Percentiles rank a stretch among this genome's conserved stretches.
These are phyloP conservation scores for Dillenia suffruticosa DNA, from an alignment of 164 flowering plant species.

Conservation along the genomic window DNA sequence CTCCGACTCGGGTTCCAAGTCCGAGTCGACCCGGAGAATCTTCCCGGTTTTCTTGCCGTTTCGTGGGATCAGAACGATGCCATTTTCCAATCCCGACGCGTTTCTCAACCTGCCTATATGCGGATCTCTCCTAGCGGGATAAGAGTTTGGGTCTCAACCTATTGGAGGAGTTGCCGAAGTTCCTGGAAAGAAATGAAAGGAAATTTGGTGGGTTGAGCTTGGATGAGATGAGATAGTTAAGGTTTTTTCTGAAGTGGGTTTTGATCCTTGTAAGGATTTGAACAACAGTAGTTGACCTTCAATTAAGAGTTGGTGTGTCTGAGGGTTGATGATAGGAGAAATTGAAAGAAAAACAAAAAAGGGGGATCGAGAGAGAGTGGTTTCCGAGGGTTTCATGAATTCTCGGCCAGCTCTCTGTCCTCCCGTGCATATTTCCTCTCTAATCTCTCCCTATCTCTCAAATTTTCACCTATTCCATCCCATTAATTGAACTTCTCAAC, in stretches of 20 bases:
- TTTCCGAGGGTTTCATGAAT: too few species aligned
- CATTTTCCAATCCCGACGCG: slow-evolving; percentile 36
- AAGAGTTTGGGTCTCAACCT: slow-evolving; percentile 29
- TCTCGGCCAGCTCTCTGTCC: too few species aligned
- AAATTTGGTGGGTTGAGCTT: slow-evolving; percentile 15
- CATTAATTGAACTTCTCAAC: too few species aligned
- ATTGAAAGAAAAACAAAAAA: too few species aligned
- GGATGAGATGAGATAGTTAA: slow-evolving; percentile 33
- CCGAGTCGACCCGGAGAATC: slow-evolving; percentile 8
- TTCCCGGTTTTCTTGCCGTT: slow-evolving; percentile 29
- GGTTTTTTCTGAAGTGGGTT: slow-evolving; percentile 24
- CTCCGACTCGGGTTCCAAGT: background rate
- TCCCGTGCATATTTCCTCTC: too few species aligned
- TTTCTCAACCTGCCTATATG: slow-evolving; percentile 34
- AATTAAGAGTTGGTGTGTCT: too few species aligned
- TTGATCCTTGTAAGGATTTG: slow-evolving; percentile 18
- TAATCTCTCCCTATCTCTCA: too few species aligned
- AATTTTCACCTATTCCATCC: too few species aligned
- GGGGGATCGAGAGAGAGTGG: too few species aligned
- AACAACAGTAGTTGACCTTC: background rate
- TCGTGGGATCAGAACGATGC: slow-evolving; percentile 25
- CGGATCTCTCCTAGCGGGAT: slow-evolving; percentile 25
- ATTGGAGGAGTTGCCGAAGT: slow-evolving; percentile 21
- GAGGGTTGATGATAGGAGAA: too few species aligned
- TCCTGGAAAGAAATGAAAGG: slow-evolving; percentile 25